Evolutionary conservation across 1,284 basidiomycete species (phyloP), one percentile per base, ranked within the genome.

Genomic region (Malassezia obtusa): DNA sequence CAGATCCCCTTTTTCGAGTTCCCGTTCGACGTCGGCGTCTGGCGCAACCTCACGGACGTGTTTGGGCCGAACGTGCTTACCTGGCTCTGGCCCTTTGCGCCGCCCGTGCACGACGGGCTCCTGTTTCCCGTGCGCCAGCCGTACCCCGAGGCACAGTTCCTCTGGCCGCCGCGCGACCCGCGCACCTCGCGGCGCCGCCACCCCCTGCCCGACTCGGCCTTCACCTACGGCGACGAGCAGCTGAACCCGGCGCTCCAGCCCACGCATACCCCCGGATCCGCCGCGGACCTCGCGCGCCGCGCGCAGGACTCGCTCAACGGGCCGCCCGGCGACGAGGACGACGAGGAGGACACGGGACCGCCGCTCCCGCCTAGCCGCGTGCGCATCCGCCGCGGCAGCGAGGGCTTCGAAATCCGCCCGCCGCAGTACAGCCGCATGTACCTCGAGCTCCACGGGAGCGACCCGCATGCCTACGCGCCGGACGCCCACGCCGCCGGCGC

Each of bases 1-100:
- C 86, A 86, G 75, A 85, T 96, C 58, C 32, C 57, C 14, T 62
- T 87, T 83, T 79, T 92, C 70, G 87, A 86, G 73, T 98, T 90
- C 70, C 92, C 92, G 47, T 98, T 95, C 50, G 60, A 92, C 72
- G 77, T 96, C 44, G 89, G 89, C 7, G 64, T 77, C 37, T 71
- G 80, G 60, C 76, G 78, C 37, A 98, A 98, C 65, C 76, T 90
- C 19, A 77, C 81, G 54, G 80, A 85, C 8, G 79, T 94, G 5
- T 78, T 96, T 0, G 92, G 92, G 0, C 71, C 68, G 15, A 86
- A 82, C 47, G 81, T 83, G 0, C 74, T 85, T 22, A 56, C 84
- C 4, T 96, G 91, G 91, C 87, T 87, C 62, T 87, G 84, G 76
- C 87, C 88, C 1, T 56, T 78, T 71, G 35, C 74, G 10, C 26